A percentile compares a stretch with the other conserved stretches of the same genome.
These are phyloP conservation scores for Leccinum disarticulatum DNA, from an alignment of 768 basidiomycete species.

Conservation along the genomic window DNA sequence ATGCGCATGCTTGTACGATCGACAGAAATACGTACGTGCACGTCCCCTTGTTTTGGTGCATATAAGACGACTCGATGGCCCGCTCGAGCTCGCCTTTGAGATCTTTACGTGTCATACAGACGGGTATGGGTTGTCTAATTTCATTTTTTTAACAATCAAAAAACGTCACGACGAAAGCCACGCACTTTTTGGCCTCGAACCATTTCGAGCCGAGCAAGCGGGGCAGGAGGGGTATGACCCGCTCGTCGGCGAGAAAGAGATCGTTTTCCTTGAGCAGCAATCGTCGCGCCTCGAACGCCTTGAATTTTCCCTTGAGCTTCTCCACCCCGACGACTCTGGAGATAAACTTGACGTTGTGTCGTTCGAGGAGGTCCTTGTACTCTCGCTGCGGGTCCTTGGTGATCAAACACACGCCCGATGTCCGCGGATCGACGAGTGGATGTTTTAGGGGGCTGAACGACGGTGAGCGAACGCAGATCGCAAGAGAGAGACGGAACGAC, in stretches of 20 bases:
- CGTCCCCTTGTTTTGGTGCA: slow-evolving; percentile 93
- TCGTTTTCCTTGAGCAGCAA: slow-evolving; percentile 85
- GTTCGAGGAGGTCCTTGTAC: slow-evolving; percentile 90
- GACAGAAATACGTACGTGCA: slow-evolving; percentile 65
- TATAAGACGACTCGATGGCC: slow-evolving; percentile 91
- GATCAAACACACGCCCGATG: slow-evolving; percentile 81
- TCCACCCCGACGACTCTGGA: slow-evolving; percentile 85
- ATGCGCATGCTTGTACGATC: background rate
- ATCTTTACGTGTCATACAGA: slow-evolving; percentile 84
- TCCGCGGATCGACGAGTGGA: slow-evolving; percentile 81
- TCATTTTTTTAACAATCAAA: background rate
- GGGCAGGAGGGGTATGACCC: slow-evolving; percentile 84
- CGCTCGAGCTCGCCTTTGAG: slow-evolving; percentile 91
- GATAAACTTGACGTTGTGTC: slow-evolving; percentile 83
- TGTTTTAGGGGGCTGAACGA: slow-evolving; percentile 63
- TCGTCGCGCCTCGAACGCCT: slow-evolving; percentile 78
- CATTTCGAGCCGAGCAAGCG: slow-evolving; percentile 85
- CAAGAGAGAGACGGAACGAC: background rate
- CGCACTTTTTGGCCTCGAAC: slow-evolving; percentile 95
- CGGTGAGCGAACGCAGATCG: slow-evolving; percentile 1
- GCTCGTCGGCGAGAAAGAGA: slow-evolving; percentile 91
- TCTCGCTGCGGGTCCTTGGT: slow-evolving; percentile 94
- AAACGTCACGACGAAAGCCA: background rate
- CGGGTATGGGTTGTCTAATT: slow-evolving; percentile 84
- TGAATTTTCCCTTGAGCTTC: slow-evolving; percentile 95